phyloP scores from a whole-genome alignment of 768 basidiomycete genomes.

The Baorangia bicolor region DNA sequence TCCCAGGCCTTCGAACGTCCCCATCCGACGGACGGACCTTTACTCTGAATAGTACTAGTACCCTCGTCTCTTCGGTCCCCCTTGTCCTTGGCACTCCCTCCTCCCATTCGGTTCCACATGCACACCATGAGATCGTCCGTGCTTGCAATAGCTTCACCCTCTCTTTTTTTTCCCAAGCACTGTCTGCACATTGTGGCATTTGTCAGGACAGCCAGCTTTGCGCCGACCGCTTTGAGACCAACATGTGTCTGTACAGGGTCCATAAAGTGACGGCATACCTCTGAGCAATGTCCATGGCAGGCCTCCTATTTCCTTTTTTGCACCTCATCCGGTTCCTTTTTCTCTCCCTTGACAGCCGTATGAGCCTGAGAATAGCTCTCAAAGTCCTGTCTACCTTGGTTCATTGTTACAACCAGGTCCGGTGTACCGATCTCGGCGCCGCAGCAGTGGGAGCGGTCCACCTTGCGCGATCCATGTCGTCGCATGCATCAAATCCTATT shows the following conservation, averaged over 20 bases:
- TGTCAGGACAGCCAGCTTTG: neutral
- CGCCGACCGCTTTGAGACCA: slow-evolving; percentile 14
- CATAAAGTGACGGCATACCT: slow-evolving; percentile 10
- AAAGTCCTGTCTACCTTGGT: neutral
- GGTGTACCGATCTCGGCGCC: neutral
- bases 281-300: neutral
- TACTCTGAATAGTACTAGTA: neutral
- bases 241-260: slow-evolving; percentile 14
- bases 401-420: neutral
- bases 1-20: no score
- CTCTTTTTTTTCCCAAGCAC: neutral
- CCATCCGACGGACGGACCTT: slow-evolving; percentile 21
- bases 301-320: slow-evolving; percentile 14
- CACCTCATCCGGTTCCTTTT: neutral
- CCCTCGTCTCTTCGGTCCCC: no score
- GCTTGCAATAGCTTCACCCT: no score
- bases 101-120: no score
- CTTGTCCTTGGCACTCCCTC: no score
- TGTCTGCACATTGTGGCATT: neutral
- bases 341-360: neutral
- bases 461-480: neutral
- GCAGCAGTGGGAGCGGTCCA: neutral
- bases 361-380: slow-evolving; percentile 12
- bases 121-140: neutral
- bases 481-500: neutral